These are phyloP conservation scores for Leptomonas pyrrhocoris DNA, from an alignment of 208 protist genomes.

Conservation along the genomic window DNA sequence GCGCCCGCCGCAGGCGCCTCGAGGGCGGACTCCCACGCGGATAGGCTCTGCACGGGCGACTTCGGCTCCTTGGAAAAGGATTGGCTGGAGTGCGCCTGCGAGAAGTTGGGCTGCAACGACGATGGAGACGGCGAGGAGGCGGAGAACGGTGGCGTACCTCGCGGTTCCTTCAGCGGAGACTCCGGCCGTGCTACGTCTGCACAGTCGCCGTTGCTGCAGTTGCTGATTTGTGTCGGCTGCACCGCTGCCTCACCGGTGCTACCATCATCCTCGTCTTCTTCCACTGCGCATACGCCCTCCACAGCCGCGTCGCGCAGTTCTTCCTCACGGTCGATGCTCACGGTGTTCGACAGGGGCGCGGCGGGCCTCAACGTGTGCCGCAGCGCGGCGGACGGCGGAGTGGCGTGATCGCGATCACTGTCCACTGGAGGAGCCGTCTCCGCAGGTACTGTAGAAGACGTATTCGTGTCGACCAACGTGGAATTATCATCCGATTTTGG, in stretches of 20 bases:
- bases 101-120: not conserved
- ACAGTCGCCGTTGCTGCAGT: too few species aligned
- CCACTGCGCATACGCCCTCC: too few species aligned
- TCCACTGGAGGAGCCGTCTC: not conserved
- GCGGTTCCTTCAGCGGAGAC: too few species aligned
- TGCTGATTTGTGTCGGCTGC: too few species aligned
- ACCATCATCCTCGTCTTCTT: not conserved
- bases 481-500: slow-evolving; percentile 2
- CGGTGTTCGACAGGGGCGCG: not conserved
- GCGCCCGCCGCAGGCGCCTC: not conserved
- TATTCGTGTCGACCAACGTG: not conserved
- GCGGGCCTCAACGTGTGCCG: not conserved
- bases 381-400: not conserved
- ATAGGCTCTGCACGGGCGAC: slow-evolving; percentile 1
- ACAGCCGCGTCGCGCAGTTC: not conserved
- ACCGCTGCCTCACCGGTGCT: not conserved
- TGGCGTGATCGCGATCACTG: not conserved
- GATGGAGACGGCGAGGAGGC: not conserved
- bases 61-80: slow-evolving; percentile 8
- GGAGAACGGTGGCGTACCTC: too few species aligned
- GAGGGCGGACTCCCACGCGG: not conserved
- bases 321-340: not conserved
- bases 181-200: not conserved
- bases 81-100: not conserved
- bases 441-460: not conserved